Conservation (phyloP, 768 basidiomycete species). For the Neoboletus magnificus region DNA sequence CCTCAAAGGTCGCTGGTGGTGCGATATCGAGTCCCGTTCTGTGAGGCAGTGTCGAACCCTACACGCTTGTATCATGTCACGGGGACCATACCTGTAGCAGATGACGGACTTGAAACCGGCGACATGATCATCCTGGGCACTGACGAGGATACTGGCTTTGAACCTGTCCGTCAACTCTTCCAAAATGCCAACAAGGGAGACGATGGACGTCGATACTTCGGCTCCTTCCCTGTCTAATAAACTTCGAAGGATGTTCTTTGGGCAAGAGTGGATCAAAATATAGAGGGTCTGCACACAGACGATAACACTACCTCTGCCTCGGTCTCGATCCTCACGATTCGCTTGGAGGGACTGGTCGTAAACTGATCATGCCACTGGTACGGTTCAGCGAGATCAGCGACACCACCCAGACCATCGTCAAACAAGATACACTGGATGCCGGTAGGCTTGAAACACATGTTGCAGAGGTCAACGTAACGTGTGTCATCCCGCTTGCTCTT, state of each 20-base stretch:
- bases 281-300: background rate
- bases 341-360: conserved; percentile 47
- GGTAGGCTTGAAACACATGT: conserved; percentile 48
- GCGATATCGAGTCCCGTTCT: conserved; percentile 65
- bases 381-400: conserved; percentile 44
- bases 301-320: conserved; percentile 58
- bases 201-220: conserved; percentile 15
- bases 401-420: conserved; percentile 66
- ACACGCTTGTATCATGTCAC: background rate
- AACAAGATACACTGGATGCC: conserved; percentile 68
- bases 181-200: conserved; percentile 8
- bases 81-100: conserved; percentile 49
- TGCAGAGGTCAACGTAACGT: conserved; percentile 58
- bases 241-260: conserved; percentile 17
- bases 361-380: conserved; percentile 64
- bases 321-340: conserved; percentile 67
- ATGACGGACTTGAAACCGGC: conserved; percentile 73
- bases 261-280: background rate
- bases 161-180: conserved; percentile 37
- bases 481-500: conserved; percentile 43
- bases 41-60: background rate
- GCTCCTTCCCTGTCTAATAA: conserved; percentile 15
- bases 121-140: conserved; percentile 46
- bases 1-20: conserved; percentile 24
- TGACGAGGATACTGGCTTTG: conserved; percentile 31